Base-by-base conservation (phyloP, 31 red algal species). In the Asparagopsis taxiformis region DNA sequence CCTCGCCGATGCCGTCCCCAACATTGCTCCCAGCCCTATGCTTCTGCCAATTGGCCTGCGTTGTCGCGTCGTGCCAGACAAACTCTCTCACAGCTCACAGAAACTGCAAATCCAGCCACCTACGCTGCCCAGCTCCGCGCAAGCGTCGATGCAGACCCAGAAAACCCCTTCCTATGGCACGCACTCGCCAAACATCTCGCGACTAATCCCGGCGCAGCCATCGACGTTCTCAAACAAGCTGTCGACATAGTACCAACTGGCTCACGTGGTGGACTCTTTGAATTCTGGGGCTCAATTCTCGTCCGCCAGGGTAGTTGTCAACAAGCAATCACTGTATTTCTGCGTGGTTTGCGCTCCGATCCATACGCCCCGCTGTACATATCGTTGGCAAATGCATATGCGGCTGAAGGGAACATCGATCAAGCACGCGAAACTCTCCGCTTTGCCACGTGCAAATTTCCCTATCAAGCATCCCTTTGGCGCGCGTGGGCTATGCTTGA, bases 111-210 rank as follows among this genome's bases (percentile, higher is more conserved):
- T 59, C 7, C 29, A 16, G 20, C 7, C 53, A 4, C 70, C 31
- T 77, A 53, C 29, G 38, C 51, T 3, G 6, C 31, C 26, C 39
- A 24, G 26, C 23, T 64, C 23, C 56, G 56, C 33, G 29, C 57
- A 3, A 17, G 56, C 23, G 64, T 62, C 10, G 4, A 4, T 16
- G 49, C 5, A 37, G 59, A 67, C 28, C 6, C 61, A 36, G 54
- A 69, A 1, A 77, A 77, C 73, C 73, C 73, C 43, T 69, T 80
- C 62, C 61, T 69, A n/a, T 84, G 80, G 80, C 80, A 84, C 57
- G 66, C 80, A 6, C 21, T 74, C 3, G 65, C 57, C 16, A 59
- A 57, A 46, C 66, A 84, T n/a, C 49, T 84, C 9, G 30, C 59
- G 49, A 23, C 32, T 11, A 20, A 51, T 20, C 68, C 34, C 31